Conservation (phyloP, 2,329 filamentous ascomycete genomes). For the Trichoderma breve region DNA sequence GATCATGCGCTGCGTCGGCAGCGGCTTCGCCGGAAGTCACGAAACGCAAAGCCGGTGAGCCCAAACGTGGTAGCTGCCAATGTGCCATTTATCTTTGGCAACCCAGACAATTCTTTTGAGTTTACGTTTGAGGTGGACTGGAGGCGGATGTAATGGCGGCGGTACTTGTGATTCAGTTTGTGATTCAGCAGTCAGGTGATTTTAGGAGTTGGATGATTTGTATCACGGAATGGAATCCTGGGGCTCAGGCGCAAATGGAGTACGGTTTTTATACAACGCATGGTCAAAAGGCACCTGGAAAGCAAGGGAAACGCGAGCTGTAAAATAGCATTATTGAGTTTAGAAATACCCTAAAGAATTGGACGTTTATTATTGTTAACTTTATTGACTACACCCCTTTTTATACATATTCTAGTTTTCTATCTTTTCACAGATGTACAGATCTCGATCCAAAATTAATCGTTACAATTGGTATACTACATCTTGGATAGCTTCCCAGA, state of each 20-base stretch:
- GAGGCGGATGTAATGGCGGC: conserved; percentile 6
- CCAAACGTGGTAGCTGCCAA: conserved; percentile 10
- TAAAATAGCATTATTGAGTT: neutral
- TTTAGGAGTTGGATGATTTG: neutral
- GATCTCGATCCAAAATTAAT: neutral
- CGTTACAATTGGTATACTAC: conserved; percentile 48
- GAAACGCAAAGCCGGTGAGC: neutral
- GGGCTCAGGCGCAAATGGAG: neutral
- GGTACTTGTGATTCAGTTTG: neutral
- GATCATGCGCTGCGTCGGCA: conserved; percentile 25
- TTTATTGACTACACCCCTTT: neutral
- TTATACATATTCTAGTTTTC: neutral
- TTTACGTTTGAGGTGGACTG: conserved; percentile 28
- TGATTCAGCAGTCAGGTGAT: neutral
- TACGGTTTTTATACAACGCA: neutral
- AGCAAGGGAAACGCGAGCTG: neutral
- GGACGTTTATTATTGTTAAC: neutral
- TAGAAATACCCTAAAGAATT: conserved; percentile 15
- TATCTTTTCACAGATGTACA: no score
- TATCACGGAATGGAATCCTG: neutral
- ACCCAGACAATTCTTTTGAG: conserved; percentile 24
- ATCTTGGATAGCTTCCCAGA: conserved; percentile 60
- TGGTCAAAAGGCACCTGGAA: neutral
- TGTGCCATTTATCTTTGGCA: conserved; percentile 29
- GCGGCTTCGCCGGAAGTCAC: conserved; percentile 19